phyloP scores from a whole-genome alignment of 306 rosid genomes.

The Morella rubra region DNA sequence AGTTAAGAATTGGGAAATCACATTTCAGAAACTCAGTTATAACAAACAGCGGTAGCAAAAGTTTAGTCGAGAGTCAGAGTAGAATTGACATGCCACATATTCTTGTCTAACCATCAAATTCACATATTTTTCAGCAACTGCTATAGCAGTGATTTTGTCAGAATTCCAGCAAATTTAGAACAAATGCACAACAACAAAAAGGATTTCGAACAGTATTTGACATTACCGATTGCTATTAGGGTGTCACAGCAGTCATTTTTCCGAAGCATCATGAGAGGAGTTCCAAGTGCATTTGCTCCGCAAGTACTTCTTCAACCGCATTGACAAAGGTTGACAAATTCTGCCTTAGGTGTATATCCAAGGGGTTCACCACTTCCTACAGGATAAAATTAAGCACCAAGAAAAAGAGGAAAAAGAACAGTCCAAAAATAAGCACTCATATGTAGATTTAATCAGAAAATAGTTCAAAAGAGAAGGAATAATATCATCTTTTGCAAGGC shows the following conservation, averaged over 20 bases:
- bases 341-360: slow-evolving; percentile 40
- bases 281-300: slow-evolving; percentile 53
- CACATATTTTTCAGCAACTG: background rate
- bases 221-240: background rate
- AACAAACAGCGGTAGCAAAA: background rate
- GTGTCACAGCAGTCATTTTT: slow-evolving; percentile 20
- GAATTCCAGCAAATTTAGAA: background rate
- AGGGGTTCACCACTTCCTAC: slow-evolving; percentile 59
- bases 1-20: background rate
- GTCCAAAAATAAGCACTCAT: background rate
- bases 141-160: background rate
- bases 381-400: slow-evolving; percentile 17
- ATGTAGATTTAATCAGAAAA: background rate
- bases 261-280: slow-evolving; percentile 33
- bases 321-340: slow-evolving; percentile 51
- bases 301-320: slow-evolving; percentile 60
- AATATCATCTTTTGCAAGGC: background rate
- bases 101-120: background rate
- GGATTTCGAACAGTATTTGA: background rate
- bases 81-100: background rate
- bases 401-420: background rate
- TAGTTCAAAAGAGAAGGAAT: background rate
- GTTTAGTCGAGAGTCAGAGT: background rate
- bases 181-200: background rate
- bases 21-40: background rate